Evolutionary conservation across 768 basidiomycete genomes (phyloP), one percentile per base, ranked within the genome.

Genomic region (Clavaria fumosa): DNA sequence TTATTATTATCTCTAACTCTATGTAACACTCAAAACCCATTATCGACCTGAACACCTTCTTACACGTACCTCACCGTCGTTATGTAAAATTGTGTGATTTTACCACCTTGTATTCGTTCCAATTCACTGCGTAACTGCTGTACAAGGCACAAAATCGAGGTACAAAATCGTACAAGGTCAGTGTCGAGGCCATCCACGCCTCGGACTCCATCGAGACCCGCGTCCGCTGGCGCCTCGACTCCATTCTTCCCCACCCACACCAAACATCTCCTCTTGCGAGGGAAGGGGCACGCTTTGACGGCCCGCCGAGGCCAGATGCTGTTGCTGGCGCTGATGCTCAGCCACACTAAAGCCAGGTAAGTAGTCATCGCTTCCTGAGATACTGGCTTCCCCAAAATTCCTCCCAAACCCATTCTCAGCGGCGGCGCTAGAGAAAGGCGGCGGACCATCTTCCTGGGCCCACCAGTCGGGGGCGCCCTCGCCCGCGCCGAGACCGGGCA

Each of bases 401-500:
- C 50, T 48, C 37, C 53, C 46, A 28, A 28, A 14, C 26, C 45
- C 49, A 23, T 37, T 40, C 21, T 36, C 44, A 9, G 42, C 38
- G n/a, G 39, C 47, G 14, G 40, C 48, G 1, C 43, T 45, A 21
- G 40, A 40, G 31, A 41, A 22, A 1, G 35, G 36, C 20, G 47
- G 41, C 12, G 47, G 53, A 7, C 69, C 65, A 41, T 69, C 66
- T 4, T 67, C 66, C 41, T 63, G 61, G 12, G 59, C 59, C 67
- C 66, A 64, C 65, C 65, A 65, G n/a, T n/a, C n/a, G n/a, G n/a
- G n/a, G 27, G 44, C 46, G 23, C 43, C 53, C 0, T 53, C 58
- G 0, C 57, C 61, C 22, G 61, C 63, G 23, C 74, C 72, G 44
- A 88, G 76, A 5, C 85, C 84, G 20, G 83, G 82, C 1, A 83